These are phyloP conservation scores for Kazachstania sp. DNA, from an alignment of 1,139 yeast species.

Conservation along the genomic window DNA sequence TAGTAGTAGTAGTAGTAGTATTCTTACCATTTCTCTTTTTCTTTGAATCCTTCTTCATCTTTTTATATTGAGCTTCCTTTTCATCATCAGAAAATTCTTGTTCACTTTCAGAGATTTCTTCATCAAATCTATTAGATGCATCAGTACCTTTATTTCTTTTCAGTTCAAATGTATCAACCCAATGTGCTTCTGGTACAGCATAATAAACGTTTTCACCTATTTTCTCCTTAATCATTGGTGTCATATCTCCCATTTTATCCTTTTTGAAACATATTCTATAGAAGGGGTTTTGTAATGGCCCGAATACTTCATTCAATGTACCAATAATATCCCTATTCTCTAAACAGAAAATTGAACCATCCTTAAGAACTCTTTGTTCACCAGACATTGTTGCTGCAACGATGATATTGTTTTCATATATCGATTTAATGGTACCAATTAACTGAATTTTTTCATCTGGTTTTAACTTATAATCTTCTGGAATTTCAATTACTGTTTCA, in stretches of 20 bases:
- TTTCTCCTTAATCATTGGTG: constrained; percentile 35
- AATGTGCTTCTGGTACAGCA: constrained; percentile 74
- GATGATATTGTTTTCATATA: constrained; percentile 66
- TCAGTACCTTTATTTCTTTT: constrained; percentile 76
- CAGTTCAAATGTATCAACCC: constrained; percentile 65
- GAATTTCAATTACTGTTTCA: constrained; percentile 60
- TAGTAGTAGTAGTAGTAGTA: constrained; percentile 5
- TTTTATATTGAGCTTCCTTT: constrained; percentile 44
- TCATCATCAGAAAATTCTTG: constrained; percentile 96
- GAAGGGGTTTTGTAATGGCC: constrained; percentile 76
- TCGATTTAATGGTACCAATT: constrained; percentile 61
- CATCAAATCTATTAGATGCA: constrained; percentile 92
- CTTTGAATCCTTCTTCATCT: constrained; percentile 46
- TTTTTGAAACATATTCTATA: constrained; percentile 65
- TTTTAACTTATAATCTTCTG: constrained; percentile 54
- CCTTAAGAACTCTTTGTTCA: constrained; percentile 74
- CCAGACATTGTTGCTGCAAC: constrained; percentile 74
- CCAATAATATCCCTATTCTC: constrained; percentile 72
- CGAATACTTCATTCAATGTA: constrained; percentile 80
- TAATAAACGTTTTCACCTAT: constrained; percentile 59
- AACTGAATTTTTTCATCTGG: constrained; percentile 57
- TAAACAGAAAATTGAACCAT: constrained; percentile 71
- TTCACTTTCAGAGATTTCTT: constrained; percentile 85
- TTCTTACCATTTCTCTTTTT: constrained; percentile 41
- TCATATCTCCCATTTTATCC: constrained; percentile 36